phyloP scores from a whole-genome alignment of 257 asterid genomes.

The Handroanthus guayacan region DNA sequence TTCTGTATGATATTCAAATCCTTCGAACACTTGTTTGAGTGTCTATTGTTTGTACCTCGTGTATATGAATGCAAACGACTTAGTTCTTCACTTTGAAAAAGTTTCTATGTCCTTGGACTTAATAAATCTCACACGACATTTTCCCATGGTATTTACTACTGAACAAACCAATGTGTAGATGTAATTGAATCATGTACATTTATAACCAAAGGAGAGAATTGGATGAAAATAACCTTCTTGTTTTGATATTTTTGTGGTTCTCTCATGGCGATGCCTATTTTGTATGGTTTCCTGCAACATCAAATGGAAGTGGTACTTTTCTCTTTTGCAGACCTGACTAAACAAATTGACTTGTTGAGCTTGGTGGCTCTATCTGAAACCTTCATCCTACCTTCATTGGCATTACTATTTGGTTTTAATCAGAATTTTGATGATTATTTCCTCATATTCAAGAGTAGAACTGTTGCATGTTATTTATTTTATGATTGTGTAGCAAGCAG shows the following conservation, averaged over 20 bases:
- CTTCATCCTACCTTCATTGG: not conserved
- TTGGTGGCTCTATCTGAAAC: not conserved
- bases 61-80: not conserved
- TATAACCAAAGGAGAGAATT: conserved; percentile 7
- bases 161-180: not conserved
- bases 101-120: conserved; percentile 24
- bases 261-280: not conserved
- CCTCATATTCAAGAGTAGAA: conserved; percentile 3
- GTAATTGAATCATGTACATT: conserved; percentile 23
- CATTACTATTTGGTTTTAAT: not conserved
- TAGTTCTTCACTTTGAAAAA: conserved; percentile 3
- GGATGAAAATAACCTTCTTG: not conserved
- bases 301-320: conserved; percentile 4
- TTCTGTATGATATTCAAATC: conserved; percentile 25
- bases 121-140: not conserved
- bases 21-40: conserved; percentile 17
- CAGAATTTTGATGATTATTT: not conserved
- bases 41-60: conserved; percentile 21
- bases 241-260: conserved; percentile 1
- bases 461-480: not conserved
- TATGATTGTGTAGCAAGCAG: conserved; percentile 7
- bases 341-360: not conserved
- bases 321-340: conserved; percentile 9
- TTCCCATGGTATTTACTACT: conserved; percentile 21
- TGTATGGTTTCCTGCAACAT: not conserved